Evolutionary conservation across 768 basidiomycete species (phyloP), one percentile per base, ranked within the genome.

Genomic region (Kwoniella europaea): DNA sequence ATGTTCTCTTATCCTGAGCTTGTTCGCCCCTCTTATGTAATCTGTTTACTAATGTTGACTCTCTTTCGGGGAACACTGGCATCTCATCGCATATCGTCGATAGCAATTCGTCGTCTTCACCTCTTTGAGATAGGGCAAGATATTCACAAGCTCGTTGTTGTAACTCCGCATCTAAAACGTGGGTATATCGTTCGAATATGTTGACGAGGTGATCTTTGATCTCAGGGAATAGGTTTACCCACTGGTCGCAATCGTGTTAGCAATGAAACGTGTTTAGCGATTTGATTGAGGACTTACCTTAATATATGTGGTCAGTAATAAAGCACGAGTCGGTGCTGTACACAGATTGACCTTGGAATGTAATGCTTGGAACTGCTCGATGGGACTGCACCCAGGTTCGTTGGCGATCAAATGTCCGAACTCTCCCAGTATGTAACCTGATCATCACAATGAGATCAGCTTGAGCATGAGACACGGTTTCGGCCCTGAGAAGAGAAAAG

Each of bases 131-230:
- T 20, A 99, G 86, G 0, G 93, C 91, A 71, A 92, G 91, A 82
- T 94, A 98, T 85, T 99, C 97, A 88, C 96, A 98, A 54, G 97
- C 97, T 65, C 97, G 91, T 83, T 99, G 97, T 83, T 99, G 97
- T 2, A 99, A 87, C 79, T 99, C 97, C 18, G 94, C 90, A 83
- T 99, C 97, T 15, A 99, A 89, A 56, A 98, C 93, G 79, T 96
- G 93, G n/a, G 94, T 90, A 81, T 97, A 98, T 16, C 94, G 92
- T 77, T 98, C 94, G 76, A 99, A 97, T 76, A 98, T 93, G 82
- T 91, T 92, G 82, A 98, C 78, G 35, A 99, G 88, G 75, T 98
- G 94, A 7, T 90, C 88, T 77, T 95, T 97, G 85, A 99, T 97
- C 83, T 99, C 97, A 20, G 97, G 97, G 84, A 98, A 99, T 67